Evolutionary conservation across 805 yeast genomes (phyloP), one percentile per base, ranked within the genome.

Genomic region (Myxozyma geophila): DNA sequence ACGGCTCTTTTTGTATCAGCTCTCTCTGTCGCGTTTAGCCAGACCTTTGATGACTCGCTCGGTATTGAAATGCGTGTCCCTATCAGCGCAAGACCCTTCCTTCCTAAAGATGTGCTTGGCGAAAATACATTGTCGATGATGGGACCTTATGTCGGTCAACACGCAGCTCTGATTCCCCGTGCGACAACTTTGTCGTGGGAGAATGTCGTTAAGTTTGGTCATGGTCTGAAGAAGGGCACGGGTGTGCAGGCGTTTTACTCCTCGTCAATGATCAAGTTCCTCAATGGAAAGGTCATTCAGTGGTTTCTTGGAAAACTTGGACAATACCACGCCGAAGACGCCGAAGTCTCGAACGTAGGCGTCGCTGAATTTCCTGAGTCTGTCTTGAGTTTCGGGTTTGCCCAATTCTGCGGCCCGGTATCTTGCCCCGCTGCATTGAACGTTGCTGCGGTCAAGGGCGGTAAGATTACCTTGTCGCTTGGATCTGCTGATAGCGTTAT

Each of bases 31-130:
- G 58, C 61, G 2, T 35, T 48, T 17, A 44, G 56, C 28, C 47
- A 44, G 33, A 58, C 61, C 13, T 55, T 37, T 28, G 52, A 56
- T 0, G 39, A 28, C 9, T 43, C 53, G 17, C 21, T 15, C n/a
- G 67, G 53, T n/a, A 43, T 58, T n/a, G 52, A 21, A 1, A n/a
- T 52, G 9, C n/a, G 43, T 10, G 21, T 60, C 6, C 64, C 64
- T 6, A 39, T 63, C 13, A 55, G 56, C 37, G 62, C 64, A 9
- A 64, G 67, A 7, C 59, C 58, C 35, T 63, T 56, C 35, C 41
- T 58, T n/a, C 36, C 41, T 8, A 12, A 21, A 12, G 10, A 39
- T 19, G 19, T 19, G 7, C 51, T 37, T 19, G 39, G 37, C 13
- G 23, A 35, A 2, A 48, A 53, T 28, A 36, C 56, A n/a, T 36